A percentile compares a stretch with the other conserved stretches of the same genome.
phyloP scores from a whole-genome alignment of 2,329 filamentous ascomycete genomes.

The Colletotrichum viniferum region DNA sequence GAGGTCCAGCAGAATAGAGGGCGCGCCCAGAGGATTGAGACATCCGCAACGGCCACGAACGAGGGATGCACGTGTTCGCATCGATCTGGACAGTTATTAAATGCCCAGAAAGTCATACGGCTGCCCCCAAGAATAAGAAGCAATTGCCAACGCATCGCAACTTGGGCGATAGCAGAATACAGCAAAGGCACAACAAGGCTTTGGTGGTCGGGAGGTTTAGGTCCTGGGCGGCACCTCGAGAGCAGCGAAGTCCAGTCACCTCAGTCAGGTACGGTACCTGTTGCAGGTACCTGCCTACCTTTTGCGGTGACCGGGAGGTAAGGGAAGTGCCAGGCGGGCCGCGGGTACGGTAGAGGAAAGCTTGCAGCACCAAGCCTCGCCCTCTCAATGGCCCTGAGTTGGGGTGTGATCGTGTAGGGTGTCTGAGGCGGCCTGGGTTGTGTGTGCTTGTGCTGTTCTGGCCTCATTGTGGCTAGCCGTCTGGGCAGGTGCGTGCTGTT shows the following conservation, averaged over 20 bases:
- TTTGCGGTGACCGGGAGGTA: neutral
- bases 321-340: neutral
- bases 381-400: neutral
- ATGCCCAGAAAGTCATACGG: neutral
- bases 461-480: neutral
- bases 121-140: neutral
- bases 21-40: neutral
- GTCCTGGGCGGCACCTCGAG: neutral
- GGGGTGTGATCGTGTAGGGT: neutral
- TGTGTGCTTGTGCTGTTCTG: neutral
- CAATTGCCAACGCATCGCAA: neutral
- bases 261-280: neutral
- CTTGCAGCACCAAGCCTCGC: neutral
- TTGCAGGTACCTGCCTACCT: neutral
- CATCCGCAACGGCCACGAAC: neutral
- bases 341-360: neutral
- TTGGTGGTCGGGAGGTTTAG: neutral
- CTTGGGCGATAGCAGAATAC: conserved; percentile 10
- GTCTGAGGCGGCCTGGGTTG: neutral
- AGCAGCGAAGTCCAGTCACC: neutral
- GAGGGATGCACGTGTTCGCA: neutral
- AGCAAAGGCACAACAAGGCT: neutral
- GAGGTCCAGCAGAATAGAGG: neutral
- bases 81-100: neutral
- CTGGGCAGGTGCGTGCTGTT: neutral